phyloP scores from a whole-genome alignment of 768 basidiomycete species.

The Lanmaoa rubissima region DNA sequence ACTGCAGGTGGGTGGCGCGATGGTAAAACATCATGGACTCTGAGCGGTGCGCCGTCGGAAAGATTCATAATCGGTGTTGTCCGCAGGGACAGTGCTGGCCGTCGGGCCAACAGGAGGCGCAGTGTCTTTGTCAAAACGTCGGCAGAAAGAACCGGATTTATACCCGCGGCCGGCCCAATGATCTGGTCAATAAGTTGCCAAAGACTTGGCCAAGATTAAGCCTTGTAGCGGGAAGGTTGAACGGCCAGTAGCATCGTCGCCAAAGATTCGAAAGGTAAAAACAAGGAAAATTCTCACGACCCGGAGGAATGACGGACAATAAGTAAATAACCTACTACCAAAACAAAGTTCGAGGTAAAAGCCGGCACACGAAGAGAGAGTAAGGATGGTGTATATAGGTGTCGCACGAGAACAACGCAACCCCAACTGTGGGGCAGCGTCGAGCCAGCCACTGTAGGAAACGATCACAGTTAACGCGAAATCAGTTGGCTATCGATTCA shows the following conservation, averaged over 20 bases:
- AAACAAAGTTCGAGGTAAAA: neutral
- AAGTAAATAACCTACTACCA: neutral
- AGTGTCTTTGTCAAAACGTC: neutral
- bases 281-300: no score
- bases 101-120: neutral
- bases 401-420: neutral
- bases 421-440: neutral
- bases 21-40: neutral
- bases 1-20: neutral
- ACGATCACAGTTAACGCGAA: neutral
- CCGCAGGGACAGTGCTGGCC: no score
- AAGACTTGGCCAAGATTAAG: neutral
- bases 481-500: neutral
- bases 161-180: no score
- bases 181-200: neutral
- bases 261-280: neutral
- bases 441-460: neutral
- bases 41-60: neutral
- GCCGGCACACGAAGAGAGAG: neutral
- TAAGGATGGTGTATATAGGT: neutral
- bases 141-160: neutral
- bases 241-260: neutral
- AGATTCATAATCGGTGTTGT: neutral
- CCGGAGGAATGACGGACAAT: neutral
- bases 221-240: neutral